Evolutionary conservation across 495 filamentous ascomycete species (phyloP).

Genomic region (Penicillium turbatum): DNA sequence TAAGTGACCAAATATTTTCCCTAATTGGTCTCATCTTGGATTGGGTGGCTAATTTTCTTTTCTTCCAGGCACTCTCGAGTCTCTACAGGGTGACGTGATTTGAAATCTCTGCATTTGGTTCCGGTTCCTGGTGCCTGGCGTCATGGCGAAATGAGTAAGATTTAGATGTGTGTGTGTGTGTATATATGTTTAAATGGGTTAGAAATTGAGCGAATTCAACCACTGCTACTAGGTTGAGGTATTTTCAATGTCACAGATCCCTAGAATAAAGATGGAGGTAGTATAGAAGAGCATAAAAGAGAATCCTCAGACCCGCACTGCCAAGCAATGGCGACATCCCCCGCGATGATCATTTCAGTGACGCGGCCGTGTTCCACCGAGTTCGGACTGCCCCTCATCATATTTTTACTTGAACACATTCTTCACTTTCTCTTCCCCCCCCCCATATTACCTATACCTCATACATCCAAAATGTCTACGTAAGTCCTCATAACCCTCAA

Average conservation of each 20-base stretch:
- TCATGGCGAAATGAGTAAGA: not conserved
- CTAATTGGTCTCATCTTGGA: too few species aligned
- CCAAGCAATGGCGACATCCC: not conserved
- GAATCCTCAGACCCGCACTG: too few species aligned
- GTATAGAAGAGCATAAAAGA: too few species aligned
- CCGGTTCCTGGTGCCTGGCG: conserved; percentile 24
- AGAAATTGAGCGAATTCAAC: too few species aligned
- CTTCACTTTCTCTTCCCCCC: conserved; percentile 1
- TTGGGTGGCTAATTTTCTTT: conserved; percentile 8
- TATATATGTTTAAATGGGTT: not conserved
- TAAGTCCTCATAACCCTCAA: conserved; percentile 25
- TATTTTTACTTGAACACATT: not conserved
- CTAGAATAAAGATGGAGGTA: too few species aligned
- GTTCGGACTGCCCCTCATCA: conserved; percentile 1
- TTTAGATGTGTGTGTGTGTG: not conserved
- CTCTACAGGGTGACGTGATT: conserved; percentile 30
- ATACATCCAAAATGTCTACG: conserved; percentile 43
- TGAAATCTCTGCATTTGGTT: conserved; percentile 15
- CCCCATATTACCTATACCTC: conserved; percentile 9
- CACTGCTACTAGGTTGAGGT: too few species aligned
- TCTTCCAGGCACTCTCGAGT: conserved; percentile 28
- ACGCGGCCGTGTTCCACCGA: conserved; percentile 20
- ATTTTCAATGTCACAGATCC: too few species aligned
- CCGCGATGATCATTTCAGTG: conserved; percentile 4
- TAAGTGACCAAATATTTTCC: too few species aligned